Evolutionary conservation across 306 rosid genomes (phyloP).

Genomic region (Castanea sativa): DNA sequence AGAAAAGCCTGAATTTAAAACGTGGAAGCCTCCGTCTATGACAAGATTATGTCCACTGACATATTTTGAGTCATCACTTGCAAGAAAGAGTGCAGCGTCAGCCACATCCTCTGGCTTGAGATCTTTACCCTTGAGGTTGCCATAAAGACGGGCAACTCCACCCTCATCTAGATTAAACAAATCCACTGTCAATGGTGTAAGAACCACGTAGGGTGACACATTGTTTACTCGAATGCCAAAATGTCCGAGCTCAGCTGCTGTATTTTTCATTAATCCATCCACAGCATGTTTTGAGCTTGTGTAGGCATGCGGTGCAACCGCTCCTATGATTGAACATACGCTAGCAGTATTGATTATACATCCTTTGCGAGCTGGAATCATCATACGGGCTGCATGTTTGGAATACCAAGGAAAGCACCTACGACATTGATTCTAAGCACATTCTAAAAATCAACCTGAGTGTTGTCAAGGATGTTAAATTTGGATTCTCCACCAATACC

Average conservation of each 20-base stretch:
- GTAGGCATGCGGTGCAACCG: slow-evolving; percentile 32
- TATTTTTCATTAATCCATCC: slow-evolving; percentile 35
- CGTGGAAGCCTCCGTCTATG: slow-evolving; percentile 45
- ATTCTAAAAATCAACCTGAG: slow-evolving; percentile 25
- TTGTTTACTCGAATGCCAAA: slow-evolving; percentile 50
- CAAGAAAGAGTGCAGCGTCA: slow-evolving; percentile 41
- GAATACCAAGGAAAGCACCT: slow-evolving; percentile 35
- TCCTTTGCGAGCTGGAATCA: slow-evolving; percentile 15
- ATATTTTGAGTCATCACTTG: slow-evolving; percentile 25
- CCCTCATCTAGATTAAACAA: slow-evolving; percentile 26
- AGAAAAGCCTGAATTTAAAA: slow-evolving; percentile 12
- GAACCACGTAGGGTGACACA: slow-evolving; percentile 36
- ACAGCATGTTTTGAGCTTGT: slow-evolving; percentile 44
- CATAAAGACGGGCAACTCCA: slow-evolving; percentile 6
- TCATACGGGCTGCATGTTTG: slow-evolving; percentile 33
- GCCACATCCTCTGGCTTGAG: slow-evolving; percentile 38
- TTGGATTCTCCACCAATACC: no score
- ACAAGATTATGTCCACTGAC: slow-evolving; percentile 17
- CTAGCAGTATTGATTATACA: slow-evolving; percentile 46
- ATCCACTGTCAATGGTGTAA: slow-evolving; percentile 28
- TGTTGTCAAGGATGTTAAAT: no score
- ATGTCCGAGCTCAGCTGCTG: slow-evolving; percentile 45
- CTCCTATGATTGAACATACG: slow-evolving; percentile 22
- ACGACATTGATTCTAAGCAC: slow-evolving; percentile 35
- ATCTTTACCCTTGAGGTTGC: slow-evolving; percentile 24